These are phyloP conservation scores for Notholithocarpus densiflorus DNA, from an alignment of 306 rosid species.

Conservation along the genomic window DNA sequence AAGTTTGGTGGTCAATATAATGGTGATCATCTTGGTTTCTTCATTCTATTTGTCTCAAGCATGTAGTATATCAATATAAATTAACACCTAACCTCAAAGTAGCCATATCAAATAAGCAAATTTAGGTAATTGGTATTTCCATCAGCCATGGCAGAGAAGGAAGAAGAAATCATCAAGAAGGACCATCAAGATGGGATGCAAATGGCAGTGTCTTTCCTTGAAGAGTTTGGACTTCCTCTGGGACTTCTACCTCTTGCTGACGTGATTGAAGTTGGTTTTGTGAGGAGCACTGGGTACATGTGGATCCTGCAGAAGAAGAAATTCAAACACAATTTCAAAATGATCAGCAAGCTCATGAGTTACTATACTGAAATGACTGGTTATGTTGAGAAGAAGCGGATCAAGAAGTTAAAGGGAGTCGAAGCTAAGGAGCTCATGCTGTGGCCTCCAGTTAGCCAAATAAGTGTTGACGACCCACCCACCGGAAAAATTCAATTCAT, in stretches of 20 bases:
- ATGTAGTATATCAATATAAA: slow-evolving; percentile 1
- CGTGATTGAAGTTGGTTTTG: slow-evolving; percentile 73
- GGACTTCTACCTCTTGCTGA: slow-evolving; percentile 73
- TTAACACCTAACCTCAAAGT: background rate
- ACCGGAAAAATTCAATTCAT: slow-evolving; percentile 76
- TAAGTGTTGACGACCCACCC: slow-evolving; percentile 41
- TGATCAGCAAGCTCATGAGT: slow-evolving; percentile 71
- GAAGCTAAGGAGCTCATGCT: slow-evolving; percentile 90
- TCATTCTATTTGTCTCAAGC: slow-evolving; percentile 24
- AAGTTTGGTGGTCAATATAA: slow-evolving; percentile 28
- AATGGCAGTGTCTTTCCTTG: slow-evolving; percentile 46
- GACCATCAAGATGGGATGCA: slow-evolving; percentile 70
- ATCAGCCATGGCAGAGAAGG: slow-evolving; percentile 61
- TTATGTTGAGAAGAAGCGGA: slow-evolving; percentile 47
- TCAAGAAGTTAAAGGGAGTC: slow-evolving; percentile 84
- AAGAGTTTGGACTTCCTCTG: slow-evolving; percentile 65
- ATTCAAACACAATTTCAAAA: slow-evolving; percentile 80
- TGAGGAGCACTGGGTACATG: slow-evolving; percentile 65
- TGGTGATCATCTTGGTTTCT: slow-evolving; percentile 34
- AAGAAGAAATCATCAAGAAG: slow-evolving; percentile 66
- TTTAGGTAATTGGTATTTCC: background rate
- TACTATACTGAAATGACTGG: slow-evolving; percentile 60
- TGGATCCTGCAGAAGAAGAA: slow-evolving; percentile 84
- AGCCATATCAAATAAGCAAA: background rate
- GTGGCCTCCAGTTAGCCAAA: slow-evolving; percentile 91